These are phyloP conservation scores for Crataegus laevigata DNA, from an alignment of 306 rosid species.

Conservation along the genomic window DNA sequence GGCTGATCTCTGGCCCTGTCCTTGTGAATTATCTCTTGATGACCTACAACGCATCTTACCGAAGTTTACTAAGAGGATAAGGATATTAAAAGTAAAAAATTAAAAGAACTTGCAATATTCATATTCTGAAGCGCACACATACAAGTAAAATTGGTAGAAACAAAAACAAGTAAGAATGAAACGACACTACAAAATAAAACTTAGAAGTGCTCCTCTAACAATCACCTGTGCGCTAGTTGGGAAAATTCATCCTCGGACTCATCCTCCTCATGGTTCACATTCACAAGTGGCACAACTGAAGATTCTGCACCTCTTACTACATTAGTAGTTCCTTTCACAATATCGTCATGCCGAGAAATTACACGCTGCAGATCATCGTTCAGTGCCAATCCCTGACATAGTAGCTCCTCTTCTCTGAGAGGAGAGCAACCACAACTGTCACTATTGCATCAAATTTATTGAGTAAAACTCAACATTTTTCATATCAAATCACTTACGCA, in stretches of 20 bases:
- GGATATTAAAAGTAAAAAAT: background rate
- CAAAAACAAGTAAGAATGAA: background rate
- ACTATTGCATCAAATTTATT: background rate
- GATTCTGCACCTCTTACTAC: conserved; percentile 48
- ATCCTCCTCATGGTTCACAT: conserved; percentile 78
- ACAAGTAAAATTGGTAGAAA: background rate
- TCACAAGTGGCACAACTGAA: conserved; percentile 54
- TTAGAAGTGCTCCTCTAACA: background rate
- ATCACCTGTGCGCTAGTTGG: conserved; percentile 80
- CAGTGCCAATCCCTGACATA: conserved; percentile 66
- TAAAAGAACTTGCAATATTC: background rate
- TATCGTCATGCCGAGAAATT: conserved; percentile 58
- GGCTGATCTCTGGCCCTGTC: conserved; percentile 46
- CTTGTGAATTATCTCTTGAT: conserved; percentile 43
- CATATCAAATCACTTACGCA: conserved; percentile 32
- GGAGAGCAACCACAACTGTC: conserved; percentile 22
- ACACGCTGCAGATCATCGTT: conserved; percentile 86
- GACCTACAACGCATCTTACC: conserved; percentile 46
- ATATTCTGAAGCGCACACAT: background rate
- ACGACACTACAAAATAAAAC: background rate
- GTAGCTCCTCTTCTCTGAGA: conserved; percentile 77
- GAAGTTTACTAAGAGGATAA: background rate
- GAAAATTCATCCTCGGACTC: conserved; percentile 77
- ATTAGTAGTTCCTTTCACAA: conserved; percentile 42
- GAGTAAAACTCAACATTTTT: background rate